phyloP scores from a whole-genome alignment of 148 eudicot species.

The Rhododendron kiyosumense region DNA sequence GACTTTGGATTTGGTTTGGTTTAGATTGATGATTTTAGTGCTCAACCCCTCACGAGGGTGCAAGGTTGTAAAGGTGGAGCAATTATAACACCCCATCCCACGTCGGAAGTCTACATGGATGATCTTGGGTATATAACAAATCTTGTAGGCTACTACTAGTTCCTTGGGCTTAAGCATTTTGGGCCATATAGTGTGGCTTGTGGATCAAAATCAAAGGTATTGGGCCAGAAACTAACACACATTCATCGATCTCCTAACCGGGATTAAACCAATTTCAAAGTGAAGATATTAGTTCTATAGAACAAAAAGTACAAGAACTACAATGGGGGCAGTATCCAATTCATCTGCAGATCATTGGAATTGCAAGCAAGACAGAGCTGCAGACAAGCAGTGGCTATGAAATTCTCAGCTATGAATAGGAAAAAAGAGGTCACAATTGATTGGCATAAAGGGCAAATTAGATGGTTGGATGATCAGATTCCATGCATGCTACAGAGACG shows the following conservation, averaged over 20 bases:
- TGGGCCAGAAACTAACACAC: neutral
- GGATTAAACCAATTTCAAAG: neutral
- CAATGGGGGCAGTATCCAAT: neutral
- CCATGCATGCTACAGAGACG: neutral
- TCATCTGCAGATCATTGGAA: neutral
- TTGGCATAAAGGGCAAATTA: neutral
- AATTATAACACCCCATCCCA: neutral
- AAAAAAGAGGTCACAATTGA: neutral
- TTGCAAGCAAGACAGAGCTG: neutral
- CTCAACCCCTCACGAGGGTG: neutral
- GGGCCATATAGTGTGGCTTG: too few relatives aligned
- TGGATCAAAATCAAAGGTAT: too few relatives aligned
- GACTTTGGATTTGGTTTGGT: neutral
- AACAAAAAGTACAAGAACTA: neutral
- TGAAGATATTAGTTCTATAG: neutral
- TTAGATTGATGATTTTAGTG: neutral
- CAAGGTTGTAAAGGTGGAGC: neutral
- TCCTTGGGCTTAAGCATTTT: neutral
- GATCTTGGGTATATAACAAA: neutral
- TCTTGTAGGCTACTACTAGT: neutral
- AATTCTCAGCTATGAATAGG: neutral
- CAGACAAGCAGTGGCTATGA: conserved; percentile 2
- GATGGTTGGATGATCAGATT: neutral
- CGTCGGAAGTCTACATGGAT: neutral
- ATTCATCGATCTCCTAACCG: neutral